Percentiles rank a stretch among this genome's conserved stretches.
phyloP scores from a whole-genome alignment of 495 filamentous ascomycete species.

The Lineolata rhizophorae region DNA sequence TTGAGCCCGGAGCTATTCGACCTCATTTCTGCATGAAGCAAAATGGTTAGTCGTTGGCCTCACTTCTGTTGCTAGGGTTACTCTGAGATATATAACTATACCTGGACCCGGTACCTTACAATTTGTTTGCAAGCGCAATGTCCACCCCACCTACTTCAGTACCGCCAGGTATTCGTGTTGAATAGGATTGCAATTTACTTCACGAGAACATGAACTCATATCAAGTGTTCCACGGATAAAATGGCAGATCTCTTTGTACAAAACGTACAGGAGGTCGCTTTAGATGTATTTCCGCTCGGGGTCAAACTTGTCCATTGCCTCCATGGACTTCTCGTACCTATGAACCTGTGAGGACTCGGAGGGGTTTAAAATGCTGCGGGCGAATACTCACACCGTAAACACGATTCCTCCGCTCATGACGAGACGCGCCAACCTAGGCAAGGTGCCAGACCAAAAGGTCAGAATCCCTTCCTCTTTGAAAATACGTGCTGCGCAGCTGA shows the following conservation, averaged over 20 bases:
- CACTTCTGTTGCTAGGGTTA: no score
- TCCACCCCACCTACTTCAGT: no score
- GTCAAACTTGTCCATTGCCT: constrained; percentile 58
- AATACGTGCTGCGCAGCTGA: constrained; percentile 64
- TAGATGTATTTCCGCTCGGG: constrained; percentile 71
- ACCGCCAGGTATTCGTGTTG: no score
- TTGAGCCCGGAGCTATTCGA: no score
- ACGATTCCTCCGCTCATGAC: constrained; percentile 87
- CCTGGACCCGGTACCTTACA: no score
- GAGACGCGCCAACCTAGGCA: constrained; percentile 64
- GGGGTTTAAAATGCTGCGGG: neutral
- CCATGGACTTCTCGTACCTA: constrained; percentile 93
- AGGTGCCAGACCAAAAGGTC: constrained; percentile 84
- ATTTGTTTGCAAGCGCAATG: no score
- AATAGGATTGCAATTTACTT: neutral
- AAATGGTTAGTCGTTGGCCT: no score
- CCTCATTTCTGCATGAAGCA: no score
- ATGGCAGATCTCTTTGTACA: no score
- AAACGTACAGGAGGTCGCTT: no score
- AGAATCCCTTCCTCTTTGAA: constrained; percentile 73
- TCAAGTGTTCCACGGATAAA: no score
- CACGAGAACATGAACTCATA: neutral
- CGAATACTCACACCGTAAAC: constrained; percentile 59
- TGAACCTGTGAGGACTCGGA: constrained; percentile 5
- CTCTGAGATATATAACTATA: no score